These are phyloP conservation scores for Xylaria grammica DNA, from an alignment of 495 filamentous ascomycete species.

Conservation along the genomic window DNA sequence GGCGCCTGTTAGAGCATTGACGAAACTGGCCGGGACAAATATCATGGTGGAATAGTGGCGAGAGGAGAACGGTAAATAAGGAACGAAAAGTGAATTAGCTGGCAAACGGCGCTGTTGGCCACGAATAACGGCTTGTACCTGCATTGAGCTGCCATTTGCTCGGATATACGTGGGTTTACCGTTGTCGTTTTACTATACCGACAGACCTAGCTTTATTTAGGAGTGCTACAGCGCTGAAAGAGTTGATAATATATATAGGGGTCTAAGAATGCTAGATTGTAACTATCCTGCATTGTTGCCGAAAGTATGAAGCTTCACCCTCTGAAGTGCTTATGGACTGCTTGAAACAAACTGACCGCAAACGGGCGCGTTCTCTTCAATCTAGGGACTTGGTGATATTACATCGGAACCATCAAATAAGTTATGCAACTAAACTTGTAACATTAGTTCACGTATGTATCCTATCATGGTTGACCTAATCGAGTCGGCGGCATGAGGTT, in stretches of 20 bases:
- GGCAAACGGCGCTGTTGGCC: neutral
- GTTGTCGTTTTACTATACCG: neutral
- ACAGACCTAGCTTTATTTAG: neutral
- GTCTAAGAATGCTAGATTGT: neutral
- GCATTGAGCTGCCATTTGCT: neutral
- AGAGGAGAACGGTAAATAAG: neutral
- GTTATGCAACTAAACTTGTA: constrained; percentile 2
- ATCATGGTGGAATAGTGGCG: neutral
- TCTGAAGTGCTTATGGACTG: neutral
- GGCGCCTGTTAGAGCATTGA: constrained; percentile 27
- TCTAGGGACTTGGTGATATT: too few species aligned
- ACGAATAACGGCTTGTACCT: neutral
- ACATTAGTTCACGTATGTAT: neutral
- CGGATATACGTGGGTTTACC: neutral
- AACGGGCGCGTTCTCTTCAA: neutral
- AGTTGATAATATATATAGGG: neutral
- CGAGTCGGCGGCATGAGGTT: neutral
- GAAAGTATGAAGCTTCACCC: neutral
- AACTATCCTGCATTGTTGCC: neutral
- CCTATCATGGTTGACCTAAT: neutral
- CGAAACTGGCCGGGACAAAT: too few species aligned
- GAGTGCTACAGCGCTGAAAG: neutral
- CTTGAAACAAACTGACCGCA: neutral
- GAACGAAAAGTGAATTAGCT: neutral
- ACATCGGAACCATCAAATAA: too few species aligned